Conservation (phyloP, 345 rosid genomes). For the Limnanthes douglasii region DNA sequence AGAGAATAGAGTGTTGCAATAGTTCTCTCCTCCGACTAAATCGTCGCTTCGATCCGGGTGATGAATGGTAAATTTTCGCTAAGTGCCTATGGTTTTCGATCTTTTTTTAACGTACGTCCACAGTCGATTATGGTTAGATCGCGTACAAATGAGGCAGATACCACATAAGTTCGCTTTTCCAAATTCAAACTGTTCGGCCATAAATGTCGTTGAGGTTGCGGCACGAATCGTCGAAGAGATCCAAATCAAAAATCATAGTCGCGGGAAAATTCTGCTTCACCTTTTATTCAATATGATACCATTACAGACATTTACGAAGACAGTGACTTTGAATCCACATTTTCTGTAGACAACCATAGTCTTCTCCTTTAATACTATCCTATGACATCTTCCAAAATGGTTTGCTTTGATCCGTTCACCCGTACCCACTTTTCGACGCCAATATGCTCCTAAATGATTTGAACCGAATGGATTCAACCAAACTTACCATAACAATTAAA, state of each 20-base stretch:
- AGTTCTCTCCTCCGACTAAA: too few relatives aligned
- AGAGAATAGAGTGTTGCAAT: too few relatives aligned
- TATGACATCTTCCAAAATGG: constrained; percentile 56
- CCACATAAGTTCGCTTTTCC: too few relatives aligned
- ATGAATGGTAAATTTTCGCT: too few relatives aligned
- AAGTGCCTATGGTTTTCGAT: too few relatives aligned
- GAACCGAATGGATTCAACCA: constrained; percentile 14
- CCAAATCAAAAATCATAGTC: constrained; percentile 9
- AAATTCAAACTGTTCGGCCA: constrained; percentile 21
- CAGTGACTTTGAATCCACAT: constrained; percentile 31
- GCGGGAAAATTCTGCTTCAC: too few relatives aligned
- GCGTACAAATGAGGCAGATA: too few relatives aligned
- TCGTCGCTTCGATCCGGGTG: too few relatives aligned
- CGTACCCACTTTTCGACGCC: constrained; percentile 24
- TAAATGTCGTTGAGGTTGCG: constrained; percentile 28
- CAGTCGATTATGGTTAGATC: too few relatives aligned
- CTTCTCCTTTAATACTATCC: constrained; percentile 26
- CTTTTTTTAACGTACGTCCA: too few relatives aligned
- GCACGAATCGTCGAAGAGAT: constrained; percentile 31
- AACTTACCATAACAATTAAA: constrained; percentile 7
- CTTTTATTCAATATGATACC: too few relatives aligned
- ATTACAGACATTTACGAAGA: constrained; percentile 4
- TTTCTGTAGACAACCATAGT: constrained; percentile 13
- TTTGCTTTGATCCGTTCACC: constrained; percentile 41
- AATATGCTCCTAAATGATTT: constrained; percentile 3